Evolutionary conservation across 2,329 filamentous ascomycete species (phyloP), one percentile per base, ranked within the genome.

Genomic region (Xylariaceae sp.): DNA sequence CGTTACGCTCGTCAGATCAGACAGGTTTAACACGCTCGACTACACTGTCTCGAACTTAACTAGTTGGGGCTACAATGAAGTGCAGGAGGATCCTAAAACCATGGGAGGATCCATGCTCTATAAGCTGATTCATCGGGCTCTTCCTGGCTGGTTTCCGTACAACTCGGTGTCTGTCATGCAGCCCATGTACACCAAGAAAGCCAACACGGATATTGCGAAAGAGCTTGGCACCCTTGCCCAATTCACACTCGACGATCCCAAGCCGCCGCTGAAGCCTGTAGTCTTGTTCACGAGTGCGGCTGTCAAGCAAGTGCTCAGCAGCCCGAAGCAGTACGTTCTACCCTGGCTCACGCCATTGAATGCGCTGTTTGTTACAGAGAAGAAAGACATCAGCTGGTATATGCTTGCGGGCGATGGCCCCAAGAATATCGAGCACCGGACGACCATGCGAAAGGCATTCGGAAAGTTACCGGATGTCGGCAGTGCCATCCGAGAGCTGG

Each of bases 381-480:
- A 70, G 58, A 70, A 67, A 51, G 66, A 71, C 32, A 51, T 65
- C 14, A 53, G 65, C 47, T 71, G 66, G 62, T 72, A 66, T 58
- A 71, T 72, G 68, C 59, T 71, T 5, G 57, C 68, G 1, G 70
- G 69, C 0, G 69, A 71, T 18, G 57, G 61, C 12, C 52, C 62
- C 1, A 52, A 49, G 27, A 70, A 72, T 52, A 42, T 46, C 7
- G 59, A 58, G 6, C 63, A 71, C 31, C 68, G 68, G 1, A 47
- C 47, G 38, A 64, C 58, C 49, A 51, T 70, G 10, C 5, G 39
- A 14, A 66, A 68, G 50, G 68, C 61, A 0, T 47, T 73, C 17
- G 50, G 57, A 45, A 70, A 69, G 58, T 38, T 69, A 3, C 65
- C 68, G 15, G 62, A 66, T 42, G 44, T 72, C 1, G 59, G 63